Evolutionary conservation across 202 grass and related monocot genomes (phyloP), one percentile per base, ranked within the genome.

Genomic region (Zoysia matrella): DNA sequence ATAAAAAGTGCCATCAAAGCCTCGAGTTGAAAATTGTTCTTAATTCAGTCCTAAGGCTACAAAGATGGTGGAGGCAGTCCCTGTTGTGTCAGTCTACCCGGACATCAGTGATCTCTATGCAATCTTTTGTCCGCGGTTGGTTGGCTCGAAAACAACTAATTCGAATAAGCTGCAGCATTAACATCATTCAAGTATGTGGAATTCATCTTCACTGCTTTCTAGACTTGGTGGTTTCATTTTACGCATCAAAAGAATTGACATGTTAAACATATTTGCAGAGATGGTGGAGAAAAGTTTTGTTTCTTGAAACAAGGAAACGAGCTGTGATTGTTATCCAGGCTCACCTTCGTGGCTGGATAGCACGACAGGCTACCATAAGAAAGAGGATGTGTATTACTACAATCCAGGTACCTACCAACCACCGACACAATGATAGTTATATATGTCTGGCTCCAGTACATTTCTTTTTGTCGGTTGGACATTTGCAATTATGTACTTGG

Each of bases 251-350:
- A 52, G 65, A 56, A 7, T 63, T 76, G 5, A 72, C 67, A 41
- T 67, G 52, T 69, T 69, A 50, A 60, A 56, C 60, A 71, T 51
- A 86, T 88, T 77, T 88, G 83, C 83, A 94, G 88, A 94, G 73
- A 65, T 89, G 91, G 88, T 94, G 91, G 88, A 86, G 76, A 82
- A 81, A 86, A 81, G 44, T 84, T 77, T 47, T 87, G 67, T 89
- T 94, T 71, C 50, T 61, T 81, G 22, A 84, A 84, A 67, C 68
- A 67, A 86, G 72, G 57, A 91, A 77, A 80, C 77, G 64, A 63
- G 78, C 86, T 62, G 75, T 42, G 65, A 79, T 74, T 83, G 67
- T 84, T 78, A 82, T 91, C 61, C 88, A 94, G 72, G 79, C 83
- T 49, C 76, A 73, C 74, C 13, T 86, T 10, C 86, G 83, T 84